Base-by-base conservation (phyloP, 2,329 filamentous ascomycete genomes). In the Phialophora chinensis region DNA sequence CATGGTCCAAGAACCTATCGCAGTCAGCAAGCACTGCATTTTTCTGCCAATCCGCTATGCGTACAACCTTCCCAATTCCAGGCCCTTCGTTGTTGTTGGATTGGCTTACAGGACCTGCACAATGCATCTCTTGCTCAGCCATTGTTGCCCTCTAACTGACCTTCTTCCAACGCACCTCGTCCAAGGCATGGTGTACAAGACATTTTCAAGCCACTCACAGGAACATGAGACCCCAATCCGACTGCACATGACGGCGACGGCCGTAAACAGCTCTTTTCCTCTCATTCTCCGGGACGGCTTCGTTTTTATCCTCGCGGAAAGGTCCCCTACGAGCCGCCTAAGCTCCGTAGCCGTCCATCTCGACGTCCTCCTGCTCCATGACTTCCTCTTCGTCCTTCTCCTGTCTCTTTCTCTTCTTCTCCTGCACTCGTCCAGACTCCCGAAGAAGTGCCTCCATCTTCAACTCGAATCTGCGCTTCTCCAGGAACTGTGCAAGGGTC, bases 1-100 rank as follows among this genome's bases (percentile, higher is more conserved):
- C 49, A 20, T 52, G 49, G 23, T 52, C 14, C 49, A 27, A 29
- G 49, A 12, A 29, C 49, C 49, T 52, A 52, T 52, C 49, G 10
- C 25, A 52, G 23, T 29, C 14, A 52, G 20, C 38, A 44, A 44
- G 38, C 38, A 20, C 38, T 44, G 14, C 2, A 8, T n/a, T 44
- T 44, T 17, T 20, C 17, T 44, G 38, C 38, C 1, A 44, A 7
- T 44, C 38, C n/a, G 38, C 38, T 44, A n/a, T 44, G 38, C 38
- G 14, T 7, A 44, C 38, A 17, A 44, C 38, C 6, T n/a, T 44
- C 17, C 17, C 38, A 12, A 17, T 14, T 42, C 35, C 14, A 11
- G 14, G 14, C 6, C 5, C 5, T 44, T 42, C 17, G 17, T n/a
- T 44, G 17, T 44, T 17, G 7, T 17, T n/a, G 38, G 38, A 1